Percentiles rank a stretch among this genome's conserved stretches.
Evolutionary conservation across 495 filamentous ascomycete species (phyloP).

Genomic region (Physcia stellaris): DNA sequence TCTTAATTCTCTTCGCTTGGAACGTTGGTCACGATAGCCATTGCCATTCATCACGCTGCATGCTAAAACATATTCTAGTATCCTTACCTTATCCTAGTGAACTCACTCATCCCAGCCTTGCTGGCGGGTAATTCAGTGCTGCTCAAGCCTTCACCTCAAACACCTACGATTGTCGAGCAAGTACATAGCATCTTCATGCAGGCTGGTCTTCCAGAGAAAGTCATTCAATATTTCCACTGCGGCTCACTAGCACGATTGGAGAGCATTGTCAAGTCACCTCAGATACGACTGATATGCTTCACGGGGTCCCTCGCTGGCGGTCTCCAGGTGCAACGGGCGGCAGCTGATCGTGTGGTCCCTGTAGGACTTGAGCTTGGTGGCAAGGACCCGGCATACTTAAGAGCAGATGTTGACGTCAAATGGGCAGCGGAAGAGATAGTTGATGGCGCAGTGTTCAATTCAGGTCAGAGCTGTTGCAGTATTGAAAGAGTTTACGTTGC

Average conservation of each 20-base stretch:
- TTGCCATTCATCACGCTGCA: background rate
- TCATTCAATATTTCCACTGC: slow-evolving; percentile 82
- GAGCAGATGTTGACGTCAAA: slow-evolving; percentile 69
- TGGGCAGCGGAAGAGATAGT: slow-evolving; percentile 91
- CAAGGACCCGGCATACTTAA: slow-evolving; percentile 84
- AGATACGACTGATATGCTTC: slow-evolving; percentile 69
- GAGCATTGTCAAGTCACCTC: slow-evolving; percentile 55
- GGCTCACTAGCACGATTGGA: slow-evolving; percentile 61
- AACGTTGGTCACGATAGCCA: slow-evolving; percentile 36
- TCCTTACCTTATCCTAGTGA: slow-evolving; percentile 82
- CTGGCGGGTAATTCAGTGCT: slow-evolving; percentile 81
- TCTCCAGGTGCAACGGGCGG: slow-evolving; percentile 69
- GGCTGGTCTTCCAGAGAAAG: slow-evolving; percentile 64
- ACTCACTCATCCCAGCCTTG: slow-evolving; percentile 77
- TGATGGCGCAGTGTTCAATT: slow-evolving; percentile 91
- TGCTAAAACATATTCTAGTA: slow-evolving; percentile 41
- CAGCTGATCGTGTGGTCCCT: slow-evolving; percentile 63
- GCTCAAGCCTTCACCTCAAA: slow-evolving; percentile 87
- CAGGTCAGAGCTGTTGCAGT: slow-evolving; percentile 90
- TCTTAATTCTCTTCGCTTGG: slow-evolving; percentile 85
- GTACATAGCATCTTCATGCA: slow-evolving; percentile 58
- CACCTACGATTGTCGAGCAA: slow-evolving; percentile 78
- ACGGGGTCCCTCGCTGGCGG: slow-evolving; percentile 88
- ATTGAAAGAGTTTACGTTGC: slow-evolving; percentile 89
- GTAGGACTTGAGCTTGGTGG: slow-evolving; percentile 84